A percentile compares a stretch with the other conserved stretches of the same genome.
These are phyloP conservation scores for Trichosporon faecale DNA, from an alignment of 1,284 basidiomycete genomes.

Conservation along the genomic window DNA sequence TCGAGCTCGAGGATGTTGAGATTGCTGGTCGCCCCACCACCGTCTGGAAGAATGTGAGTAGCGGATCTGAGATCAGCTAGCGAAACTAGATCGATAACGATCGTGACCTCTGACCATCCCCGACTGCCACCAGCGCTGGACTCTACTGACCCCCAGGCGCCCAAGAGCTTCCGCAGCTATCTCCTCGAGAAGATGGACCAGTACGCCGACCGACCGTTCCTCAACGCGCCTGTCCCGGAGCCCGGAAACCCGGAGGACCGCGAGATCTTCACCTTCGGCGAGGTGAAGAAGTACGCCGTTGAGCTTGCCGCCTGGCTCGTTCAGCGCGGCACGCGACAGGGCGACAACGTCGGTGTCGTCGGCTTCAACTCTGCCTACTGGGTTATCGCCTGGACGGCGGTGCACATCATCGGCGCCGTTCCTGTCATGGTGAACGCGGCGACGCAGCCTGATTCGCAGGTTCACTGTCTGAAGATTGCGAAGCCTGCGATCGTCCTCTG, in stretches of 20 bases:
- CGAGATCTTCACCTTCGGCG: constrained; percentile 31
- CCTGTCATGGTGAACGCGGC: constrained; percentile 42
- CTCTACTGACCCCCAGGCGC: constrained; percentile 25
- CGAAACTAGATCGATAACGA: not conserved
- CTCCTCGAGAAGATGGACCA: constrained; percentile 28
- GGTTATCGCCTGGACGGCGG: constrained; percentile 38
- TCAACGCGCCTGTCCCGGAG: constrained; percentile 32
- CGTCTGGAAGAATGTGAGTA: constrained; percentile 45
- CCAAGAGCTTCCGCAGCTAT: constrained; percentile 36
- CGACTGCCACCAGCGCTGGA: too few species aligned
- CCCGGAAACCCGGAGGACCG: constrained; percentile 14
- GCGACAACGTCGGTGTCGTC: constrained; percentile 38
- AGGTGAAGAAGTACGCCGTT: constrained; percentile 29
- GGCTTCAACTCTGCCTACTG: constrained; percentile 38
- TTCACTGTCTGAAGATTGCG: constrained; percentile 31
- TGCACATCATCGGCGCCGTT: constrained; percentile 45
- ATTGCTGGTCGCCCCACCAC: constrained; percentile 30
- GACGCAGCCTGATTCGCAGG: constrained; percentile 22
- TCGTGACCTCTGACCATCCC: not conserved
- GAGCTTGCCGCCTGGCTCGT: constrained; percentile 39
- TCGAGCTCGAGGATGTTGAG: constrained; percentile 38
- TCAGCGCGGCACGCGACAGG: constrained; percentile 30
- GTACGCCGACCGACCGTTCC: constrained; percentile 33
- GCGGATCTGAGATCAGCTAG: not conserved
- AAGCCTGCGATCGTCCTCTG: constrained; percentile 34